A percentile compares a stretch with the other conserved stretches of the same genome.
Evolutionary conservation across 306 rosid genomes (phyloP).

Genomic region (Ammopiptanthus mongolicus): DNA sequence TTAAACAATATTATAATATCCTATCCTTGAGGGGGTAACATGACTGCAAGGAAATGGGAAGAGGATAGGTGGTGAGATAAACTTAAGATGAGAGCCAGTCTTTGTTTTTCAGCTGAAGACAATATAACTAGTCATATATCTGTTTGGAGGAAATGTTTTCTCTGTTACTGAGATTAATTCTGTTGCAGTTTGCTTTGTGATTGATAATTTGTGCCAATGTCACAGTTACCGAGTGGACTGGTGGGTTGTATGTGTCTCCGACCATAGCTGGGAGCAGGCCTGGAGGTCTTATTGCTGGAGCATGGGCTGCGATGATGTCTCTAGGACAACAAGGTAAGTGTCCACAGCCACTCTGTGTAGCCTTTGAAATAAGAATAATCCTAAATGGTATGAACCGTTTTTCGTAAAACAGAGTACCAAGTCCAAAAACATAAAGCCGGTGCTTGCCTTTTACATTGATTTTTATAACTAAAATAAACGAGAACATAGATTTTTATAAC

Average conservation of each 20-base stretch:
- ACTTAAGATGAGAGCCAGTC: neutral
- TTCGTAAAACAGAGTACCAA: no score
- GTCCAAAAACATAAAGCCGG: no score
- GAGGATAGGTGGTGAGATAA: neutral
- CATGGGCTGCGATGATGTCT: slow-evolving; percentile 98
- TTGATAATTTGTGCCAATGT: slow-evolving; percentile 13
- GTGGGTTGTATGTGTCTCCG: slow-evolving; percentile 94
- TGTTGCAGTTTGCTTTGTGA: slow-evolving; percentile 16
- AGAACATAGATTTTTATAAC: no score
- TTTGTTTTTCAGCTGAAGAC: neutral
- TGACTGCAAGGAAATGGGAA: neutral
- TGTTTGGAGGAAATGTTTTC: neutral
- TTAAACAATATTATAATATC: neutral
- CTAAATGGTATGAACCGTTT: no score
- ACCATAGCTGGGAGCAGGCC: slow-evolving; percentile 98
- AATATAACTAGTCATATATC: slow-evolving; percentile 1
- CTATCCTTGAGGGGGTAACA: neutral
- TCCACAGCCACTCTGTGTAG: neutral
- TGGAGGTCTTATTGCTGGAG: slow-evolving; percentile 91
- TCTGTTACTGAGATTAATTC: slow-evolving; percentile 9
- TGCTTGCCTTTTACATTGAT: no score
- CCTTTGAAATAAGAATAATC: slow-evolving; percentile 3
- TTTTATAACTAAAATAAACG: no score
- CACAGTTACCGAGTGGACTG: slow-evolving; percentile 97
- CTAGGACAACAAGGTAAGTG: slow-evolving; percentile 76